These are phyloP conservation scores for Wickerhamiella occidentalis DNA, from an alignment of 805 yeast genomes.

Conservation along the genomic window DNA sequence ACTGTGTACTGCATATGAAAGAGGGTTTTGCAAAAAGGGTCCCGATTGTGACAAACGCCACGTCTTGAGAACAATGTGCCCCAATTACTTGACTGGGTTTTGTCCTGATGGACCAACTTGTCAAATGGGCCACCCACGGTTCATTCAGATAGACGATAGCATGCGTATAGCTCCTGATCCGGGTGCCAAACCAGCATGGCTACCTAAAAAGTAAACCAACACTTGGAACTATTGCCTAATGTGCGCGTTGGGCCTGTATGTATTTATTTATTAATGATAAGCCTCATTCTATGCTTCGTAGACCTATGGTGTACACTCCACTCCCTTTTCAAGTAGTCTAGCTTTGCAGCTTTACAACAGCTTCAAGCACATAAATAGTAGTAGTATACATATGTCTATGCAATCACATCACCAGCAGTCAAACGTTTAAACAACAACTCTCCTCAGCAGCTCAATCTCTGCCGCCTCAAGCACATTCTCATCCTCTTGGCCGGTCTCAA, in stretches of 20 bases:
- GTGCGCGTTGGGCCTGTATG: no score
- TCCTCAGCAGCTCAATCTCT: constrained; percentile 38
- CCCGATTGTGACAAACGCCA: constrained; percentile 78
- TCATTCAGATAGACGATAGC: constrained; percentile 31
- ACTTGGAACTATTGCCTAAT: no score
- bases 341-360: no score
- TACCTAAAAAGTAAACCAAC: not conserved
- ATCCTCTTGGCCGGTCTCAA: constrained; percentile 58
- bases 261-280: not conserved
- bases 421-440: constrained; percentile 12
- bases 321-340: no score
- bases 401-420: no score
- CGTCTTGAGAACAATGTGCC: constrained; percentile 63
- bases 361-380: no score
- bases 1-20: constrained; percentile 67
- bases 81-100: constrained; percentile 72
- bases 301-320: no score
- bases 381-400: no score
- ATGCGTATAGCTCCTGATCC: constrained; percentile 28
- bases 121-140: constrained; percentile 71
- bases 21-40: constrained; percentile 88
- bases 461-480: constrained; percentile 70
- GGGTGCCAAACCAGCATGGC: constrained; percentile 5
- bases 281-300: no score
- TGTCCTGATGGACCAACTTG: constrained; percentile 83